Conservation (phyloP, 176 grass and related monocot genomes). For the Paspalum notatum region DNA sequence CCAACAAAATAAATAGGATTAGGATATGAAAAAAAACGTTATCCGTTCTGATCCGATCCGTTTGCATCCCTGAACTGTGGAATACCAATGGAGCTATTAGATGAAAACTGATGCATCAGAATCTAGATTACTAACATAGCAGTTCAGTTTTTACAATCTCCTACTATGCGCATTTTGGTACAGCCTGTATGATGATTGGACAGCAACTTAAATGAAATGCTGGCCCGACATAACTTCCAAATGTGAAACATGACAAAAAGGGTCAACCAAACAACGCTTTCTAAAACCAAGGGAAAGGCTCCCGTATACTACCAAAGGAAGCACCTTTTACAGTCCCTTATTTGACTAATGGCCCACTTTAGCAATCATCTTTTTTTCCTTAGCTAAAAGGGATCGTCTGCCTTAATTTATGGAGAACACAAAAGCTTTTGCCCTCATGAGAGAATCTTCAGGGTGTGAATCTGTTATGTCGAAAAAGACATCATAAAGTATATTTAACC, state of each 20-base stretch:
- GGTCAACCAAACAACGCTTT: constrained; percentile 54
- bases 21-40: too few relatives aligned
- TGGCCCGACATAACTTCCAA: constrained; percentile 46
- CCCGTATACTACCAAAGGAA: constrained; percentile 50
- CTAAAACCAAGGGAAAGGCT: constrained; percentile 62
- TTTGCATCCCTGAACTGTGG: constrained; percentile 20
- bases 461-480: constrained; percentile 50
- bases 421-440: constrained; percentile 37
- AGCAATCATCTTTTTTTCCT: constrained; percentile 43
- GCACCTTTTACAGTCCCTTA: constrained; percentile 48
- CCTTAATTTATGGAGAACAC: constrained; percentile 49
- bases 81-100: neutral
- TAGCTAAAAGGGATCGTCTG: constrained; percentile 41
- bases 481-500: constrained; percentile 44
- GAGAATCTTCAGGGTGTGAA: constrained; percentile 50
- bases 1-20: too few relatives aligned
- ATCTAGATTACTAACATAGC: neutral
- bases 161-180: constrained; percentile 18
- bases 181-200: constrained; percentile 35
- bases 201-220: constrained; percentile 36
- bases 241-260: constrained; percentile 53
- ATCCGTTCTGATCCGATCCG: too few relatives aligned
- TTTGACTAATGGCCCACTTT: constrained; percentile 72
- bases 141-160: neutral
- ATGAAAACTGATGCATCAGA: neutral